Evolutionary conservation across 2,329 filamentous ascomycete genomes (phyloP).

Genomic region (Colletotrichum tropicale): DNA sequence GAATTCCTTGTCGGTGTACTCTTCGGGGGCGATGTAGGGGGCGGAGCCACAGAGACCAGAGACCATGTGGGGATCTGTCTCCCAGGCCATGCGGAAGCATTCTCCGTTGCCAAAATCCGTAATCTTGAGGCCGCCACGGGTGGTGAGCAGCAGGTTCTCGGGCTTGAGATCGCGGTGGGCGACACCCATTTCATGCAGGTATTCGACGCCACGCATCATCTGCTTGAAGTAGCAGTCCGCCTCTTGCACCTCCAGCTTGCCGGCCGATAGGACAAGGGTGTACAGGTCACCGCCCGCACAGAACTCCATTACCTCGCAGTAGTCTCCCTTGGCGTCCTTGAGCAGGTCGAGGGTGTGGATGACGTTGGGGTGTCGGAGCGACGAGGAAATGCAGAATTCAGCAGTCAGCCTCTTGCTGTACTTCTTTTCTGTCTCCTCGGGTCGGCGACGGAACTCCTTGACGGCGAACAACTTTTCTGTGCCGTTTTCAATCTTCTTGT

Average conservation of each 20-base stretch:
- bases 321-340: constrained; percentile 95
- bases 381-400: constrained; percentile 98
- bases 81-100: constrained; percentile 99
- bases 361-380: constrained; percentile 94
- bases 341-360: constrained; percentile 96
- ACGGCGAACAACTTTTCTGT: constrained; percentile 94
- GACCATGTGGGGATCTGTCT: constrained; percentile 97
- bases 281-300: constrained; percentile 97
- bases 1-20: constrained; percentile 94
- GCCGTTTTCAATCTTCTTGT: constrained; percentile 88
- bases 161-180: constrained; percentile 96
- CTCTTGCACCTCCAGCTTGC: constrained; percentile 89
- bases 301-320: constrained; percentile 99
- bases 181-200: constrained; percentile 99
- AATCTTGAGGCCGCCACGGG: constrained; percentile 91
- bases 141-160: constrained; percentile 93
- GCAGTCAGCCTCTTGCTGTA: constrained; percentile 97
- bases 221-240: constrained; percentile 99
- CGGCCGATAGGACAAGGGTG: constrained; percentile 87
- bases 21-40: constrained; percentile 96
- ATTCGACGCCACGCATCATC: constrained; percentile 98
- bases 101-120: constrained; percentile 99
- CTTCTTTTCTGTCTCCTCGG: constrained; percentile 94
- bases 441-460: constrained; percentile 94
- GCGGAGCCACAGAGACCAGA: constrained; percentile 95